Evolutionary conservation across 1,284 basidiomycete genomes (phyloP).

Genomic region (Entoloma clypeatum): DNA sequence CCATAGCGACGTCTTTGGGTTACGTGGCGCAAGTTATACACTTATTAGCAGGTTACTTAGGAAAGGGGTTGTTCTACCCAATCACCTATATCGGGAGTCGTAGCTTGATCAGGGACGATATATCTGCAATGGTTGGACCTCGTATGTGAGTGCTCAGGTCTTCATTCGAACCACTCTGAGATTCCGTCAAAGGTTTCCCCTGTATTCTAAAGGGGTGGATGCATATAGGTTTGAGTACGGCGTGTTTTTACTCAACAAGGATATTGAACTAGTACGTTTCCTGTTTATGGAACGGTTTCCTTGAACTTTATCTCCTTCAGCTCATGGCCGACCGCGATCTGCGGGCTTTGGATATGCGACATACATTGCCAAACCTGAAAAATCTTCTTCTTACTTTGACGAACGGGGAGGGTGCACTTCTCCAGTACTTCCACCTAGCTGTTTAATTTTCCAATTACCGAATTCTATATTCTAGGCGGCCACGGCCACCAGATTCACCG

Average conservation of each 20-base stretch:
- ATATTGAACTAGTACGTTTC: conserved; percentile 84
- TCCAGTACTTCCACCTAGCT: conserved; percentile 38
- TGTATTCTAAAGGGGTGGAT: conserved; percentile 93
- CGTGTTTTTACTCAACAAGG: conserved; percentile 94
- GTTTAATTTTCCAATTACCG: conserved; percentile 3
- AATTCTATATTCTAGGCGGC: conserved; percentile 16
- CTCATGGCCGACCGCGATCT: conserved; percentile 88
- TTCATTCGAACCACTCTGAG: neutral
- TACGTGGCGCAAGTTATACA: conserved; percentile 85
- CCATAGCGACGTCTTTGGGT: conserved; percentile 82
- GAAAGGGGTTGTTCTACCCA: conserved; percentile 80
- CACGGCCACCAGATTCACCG: conserved; percentile 26
- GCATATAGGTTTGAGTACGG: conserved; percentile 97
- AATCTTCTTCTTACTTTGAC: conserved; percentile 87
- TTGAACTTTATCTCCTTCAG: conserved; percentile 38
- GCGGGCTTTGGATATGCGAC: conserved; percentile 86
- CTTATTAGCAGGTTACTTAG: conserved; percentile 75
- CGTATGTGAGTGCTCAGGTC: conserved; percentile 61
- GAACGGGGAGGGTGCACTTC: conserved; percentile 51
- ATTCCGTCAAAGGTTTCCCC: conserved; percentile 68
- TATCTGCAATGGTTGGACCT: conserved; percentile 91
- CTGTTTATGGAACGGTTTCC: conserved; percentile 4
- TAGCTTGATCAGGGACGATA: conserved; percentile 85
- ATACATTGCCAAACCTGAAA: conserved; percentile 95
- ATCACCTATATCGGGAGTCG: conserved; percentile 85